Base-by-base conservation (phyloP, 768 basidiomycete species). In the Pleurotus giganteus region DNA sequence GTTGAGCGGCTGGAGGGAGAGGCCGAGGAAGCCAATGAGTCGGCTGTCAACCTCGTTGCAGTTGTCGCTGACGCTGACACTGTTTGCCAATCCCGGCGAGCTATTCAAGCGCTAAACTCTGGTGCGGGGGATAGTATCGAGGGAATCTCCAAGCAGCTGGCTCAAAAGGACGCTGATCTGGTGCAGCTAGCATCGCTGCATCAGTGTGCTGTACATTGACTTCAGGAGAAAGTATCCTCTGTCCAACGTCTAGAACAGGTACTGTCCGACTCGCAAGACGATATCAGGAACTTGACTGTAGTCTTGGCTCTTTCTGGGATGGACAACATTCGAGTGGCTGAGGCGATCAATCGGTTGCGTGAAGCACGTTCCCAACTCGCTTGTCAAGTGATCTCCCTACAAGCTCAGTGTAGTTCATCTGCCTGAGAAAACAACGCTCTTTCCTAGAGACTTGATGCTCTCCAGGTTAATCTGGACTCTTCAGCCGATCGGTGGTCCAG, bases 1-100 rank as follows among this genome's bases (percentile, higher is more conserved):
- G 58, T 81, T 47, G 89, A 86, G 64, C 66, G 59, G 2, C 36
- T 73, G 57, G 72, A 59, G 34, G 28, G 47, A 7, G 57, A 63
- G 39, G 43, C 41, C 59, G 63, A 65, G 11, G 65, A 72, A 19
- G 64, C 69, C 17, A 71, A 76, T 15, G 58, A 53, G n/a, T 63
- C 72, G 23, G 58, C 81, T 12, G 65, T 66, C 5, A 64, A 71
- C 4, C 58, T 80, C 54, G 70, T 79, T 31, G 64, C 63, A n/a
- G 68, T 74, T 41, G 53, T 80, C 49, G 59, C 72, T 1, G n/a
- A n/a, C n/a, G n/a, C n/a, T n/a, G 68, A 74, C 39, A 69, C 76
- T 3, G 66, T 71, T 31, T 63, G 61, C 13, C 61, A 61, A 29
- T 71, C 68, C n/a, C 67, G 70, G 32, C 61, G 62, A 34, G 53